Evolutionary conservation across 1,284 basidiomycete species (phyloP).

Genomic region (Stygiomarasmius scandens): DNA sequence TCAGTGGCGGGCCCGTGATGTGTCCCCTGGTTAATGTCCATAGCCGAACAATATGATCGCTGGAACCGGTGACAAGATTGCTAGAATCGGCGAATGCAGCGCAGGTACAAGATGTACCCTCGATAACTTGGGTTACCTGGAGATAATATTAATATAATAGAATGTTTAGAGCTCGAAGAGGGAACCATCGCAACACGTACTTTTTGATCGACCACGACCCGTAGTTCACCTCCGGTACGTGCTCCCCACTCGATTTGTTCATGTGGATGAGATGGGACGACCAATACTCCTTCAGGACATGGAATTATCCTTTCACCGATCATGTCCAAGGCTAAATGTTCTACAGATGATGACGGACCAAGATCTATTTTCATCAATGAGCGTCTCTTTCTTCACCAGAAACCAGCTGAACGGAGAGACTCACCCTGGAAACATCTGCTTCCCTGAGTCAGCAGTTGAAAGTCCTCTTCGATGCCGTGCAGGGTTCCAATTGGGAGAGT

Average conservation of each 20-base stretch:
- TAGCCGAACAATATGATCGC: slow-evolving; percentile 75
- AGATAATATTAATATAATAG: slow-evolving; percentile 16
- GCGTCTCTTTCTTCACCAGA: slow-evolving; percentile 23
- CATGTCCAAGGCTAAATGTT: slow-evolving; percentile 57
- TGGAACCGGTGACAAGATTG: slow-evolving; percentile 76
- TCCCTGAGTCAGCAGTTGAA: slow-evolving; percentile 63
- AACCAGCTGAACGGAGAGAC: slow-evolving; percentile 16
- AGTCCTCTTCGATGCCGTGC: slow-evolving; percentile 83
- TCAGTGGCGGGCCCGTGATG: slow-evolving; percentile 18
- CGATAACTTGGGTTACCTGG: slow-evolving; percentile 75
- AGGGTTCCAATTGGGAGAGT: slow-evolving; percentile 70
- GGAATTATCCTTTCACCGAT: slow-evolving; percentile 67
- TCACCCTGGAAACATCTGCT: slow-evolving; percentile 62
- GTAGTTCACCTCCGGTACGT: slow-evolving; percentile 48
- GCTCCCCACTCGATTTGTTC: slow-evolving; percentile 72
- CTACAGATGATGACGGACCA: slow-evolving; percentile 46
- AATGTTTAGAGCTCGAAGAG: not conserved
- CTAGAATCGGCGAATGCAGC: slow-evolving; percentile 76
- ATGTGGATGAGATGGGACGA: slow-evolving; percentile 61
- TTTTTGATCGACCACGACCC: slow-evolving; percentile 64
- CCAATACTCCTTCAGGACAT: slow-evolving; percentile 60
- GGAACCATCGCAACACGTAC: slow-evolving; percentile 37
- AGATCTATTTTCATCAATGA: slow-evolving; percentile 47
- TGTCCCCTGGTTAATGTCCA: slow-evolving; percentile 64
- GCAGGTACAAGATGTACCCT: slow-evolving; percentile 73